Base-by-base conservation (phyloP, 495 filamentous ascomycete species). In the Aspergillus heteromorphus region DNA sequence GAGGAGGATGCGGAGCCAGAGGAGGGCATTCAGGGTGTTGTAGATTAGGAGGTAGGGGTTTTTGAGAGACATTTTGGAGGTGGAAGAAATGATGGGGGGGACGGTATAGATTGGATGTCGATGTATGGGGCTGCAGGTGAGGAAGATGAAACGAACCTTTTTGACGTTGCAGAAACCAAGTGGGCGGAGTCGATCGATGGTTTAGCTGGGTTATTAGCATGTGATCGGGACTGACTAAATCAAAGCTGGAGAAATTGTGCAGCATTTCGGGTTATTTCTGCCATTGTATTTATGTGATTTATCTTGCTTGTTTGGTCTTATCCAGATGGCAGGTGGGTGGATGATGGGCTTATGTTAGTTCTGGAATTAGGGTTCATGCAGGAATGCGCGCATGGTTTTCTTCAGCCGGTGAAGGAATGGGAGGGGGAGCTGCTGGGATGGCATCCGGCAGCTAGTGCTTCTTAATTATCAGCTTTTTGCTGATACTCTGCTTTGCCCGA, bases 31-130 rank as follows among this genome's bases (percentile, higher is more conserved):
- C 45, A 82, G 63, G 60, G 80, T 69, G 68, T 92, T 95, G 79
- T 92, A 95, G 59, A 79, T 60, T 61, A 87, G 74, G 20, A 92
- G 81, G 68, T 91, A 91, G 47, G 36, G n/a, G 1, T 7, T 17
- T 29, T 47, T 47, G 8, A 29, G 43, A 4, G 43, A 30, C 40
- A 43, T 43, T 8, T 43, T 43, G 11, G 43, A 9, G 23, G 6
- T 29, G 31, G 53, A 5, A 48, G 40, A 21, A 31, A 6, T 25
- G 42, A 27, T n/a, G 54, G 57, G 19, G 27, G 25, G 42, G 36
- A n/a, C 21, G 40, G 19, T 29, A 29, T 17, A n/a, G n/a, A n/a
- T n/a, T n/a, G n/a, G n/a, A 16, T 30, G 56, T 25, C n/a, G 20
- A 30, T 2, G 41, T 30, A 40, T 40, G 31, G 29, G 16, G 45